Base-by-base conservation (phyloP, 805 yeast genomes). In the Torulaspora maleeae region DNA sequence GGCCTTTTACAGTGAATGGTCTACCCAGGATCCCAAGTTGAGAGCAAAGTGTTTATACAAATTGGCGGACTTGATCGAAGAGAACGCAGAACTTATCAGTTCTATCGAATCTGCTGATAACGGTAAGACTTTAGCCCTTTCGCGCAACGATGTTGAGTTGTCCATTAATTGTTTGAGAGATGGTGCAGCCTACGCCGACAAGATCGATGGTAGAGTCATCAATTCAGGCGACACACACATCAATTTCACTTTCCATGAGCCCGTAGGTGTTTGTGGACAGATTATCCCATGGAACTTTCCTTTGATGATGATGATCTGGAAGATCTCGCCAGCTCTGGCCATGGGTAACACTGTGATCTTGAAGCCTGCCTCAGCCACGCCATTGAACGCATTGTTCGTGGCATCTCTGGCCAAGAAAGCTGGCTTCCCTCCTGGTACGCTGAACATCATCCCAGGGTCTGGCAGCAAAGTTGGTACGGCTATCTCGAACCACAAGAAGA, bases 231-330 rank as follows among this genome's bases (percentile, higher is more conserved):
- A 71, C 41, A 68, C 77, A 30, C 83, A 83, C 64, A 75, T 81
- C 58, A 78, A 75, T 55, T 83, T 75, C 71, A 79, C 86, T 45
- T 73, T 77, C 61, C 79, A 79, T 64, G 89, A 83, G 66, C 90
- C 91, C 55, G 66, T 83, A 53, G 91, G 90, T 64, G 85, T 83
- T 32, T 83, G 88, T 71, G 91, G 90, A 54, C 88, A 82, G 66
- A 83, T 84, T 52, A 83, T 84, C 51, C 90, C 91, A 63, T 84
- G 90, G 90, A 84, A 84, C 66, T 84, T 84, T 78, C 91, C 91
- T 57, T 68, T 84, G 52, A 74, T 84, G 72, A 83, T 84, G 86
- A 74, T 81, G 65, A 68, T 85, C 35, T 84, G 91, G 91, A 84
- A 84, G 64, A 71, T 84, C 48, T 87, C 84, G 43, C 90, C 91